Base-by-base conservation (phyloP, 768 basidiomycete species). In the Suillus clintonianus region DNA sequence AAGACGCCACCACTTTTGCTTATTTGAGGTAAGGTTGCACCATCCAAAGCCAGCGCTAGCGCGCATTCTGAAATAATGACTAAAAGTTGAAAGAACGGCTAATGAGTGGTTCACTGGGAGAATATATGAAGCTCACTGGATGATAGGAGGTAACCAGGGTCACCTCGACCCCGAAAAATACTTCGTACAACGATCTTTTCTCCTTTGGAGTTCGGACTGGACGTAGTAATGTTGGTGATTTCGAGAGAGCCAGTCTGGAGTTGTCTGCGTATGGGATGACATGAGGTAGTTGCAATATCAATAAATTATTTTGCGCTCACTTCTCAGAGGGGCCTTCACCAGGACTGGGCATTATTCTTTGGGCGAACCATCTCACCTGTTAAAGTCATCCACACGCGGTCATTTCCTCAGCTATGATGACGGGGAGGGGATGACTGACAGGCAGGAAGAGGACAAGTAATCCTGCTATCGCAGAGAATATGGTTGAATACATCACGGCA, bases 61-160 rank as follows among this genome's bases (percentile, higher is more conserved):
- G 92, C 96, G 17, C 85, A 85, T 78, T 96, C 94, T 1, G 85
- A 79, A n/a, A 94, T 82, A 82, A 95, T 85, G 48, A 86, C 92
- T 90, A 64, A 30, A 50, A n/a, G 57, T 27, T 63, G 39, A 57
- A 62, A 4, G 24, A 54, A 47, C 36, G 34, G 42, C 61, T 41
- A 66, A 61, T n/a, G 19, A 30, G 53, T 59, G 30, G 45, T 27
- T 19, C 10, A 7, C 39, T 27, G 6, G 32, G 36, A 64, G 42
- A 64, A 59, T n/a, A 17, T n/a, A 53, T 57, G 17, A 39, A 42
- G 75, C 84, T 45, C 72, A 86, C 87, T 71, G 10, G 89, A 74
- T 19, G 87, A 86, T 3, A 85, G 76, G 3, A 77, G 70, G 74
- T 92, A 93, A 5, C 92, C 90, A 8, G 94, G 91, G 71, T 95